phyloP scores from a whole-genome alignment of 2,329 filamentous ascomycete species.

The Hymenoscyphus salicellus region DNA sequence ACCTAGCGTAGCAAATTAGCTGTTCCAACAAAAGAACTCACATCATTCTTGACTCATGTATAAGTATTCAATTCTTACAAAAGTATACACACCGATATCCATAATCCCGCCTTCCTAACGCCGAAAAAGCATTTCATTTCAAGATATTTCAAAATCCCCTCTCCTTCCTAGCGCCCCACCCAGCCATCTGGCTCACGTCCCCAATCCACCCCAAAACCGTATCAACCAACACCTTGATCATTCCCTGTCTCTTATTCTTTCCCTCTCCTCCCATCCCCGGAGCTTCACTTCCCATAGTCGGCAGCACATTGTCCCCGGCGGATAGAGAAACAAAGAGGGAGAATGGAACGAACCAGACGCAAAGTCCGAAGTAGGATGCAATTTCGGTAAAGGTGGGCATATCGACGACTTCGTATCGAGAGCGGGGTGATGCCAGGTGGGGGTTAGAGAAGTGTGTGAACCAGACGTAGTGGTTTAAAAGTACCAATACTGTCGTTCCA shows the following conservation, averaged over 20 bases:
- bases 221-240: slow-evolving; percentile 65
- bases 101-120: slow-evolving; percentile 3
- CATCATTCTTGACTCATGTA: slow-evolving; percentile 7
- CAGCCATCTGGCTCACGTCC: slow-evolving; percentile 30
- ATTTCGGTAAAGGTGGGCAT: slow-evolving; percentile 89
- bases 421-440: slow-evolving; percentile 57
- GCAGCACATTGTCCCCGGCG: slow-evolving; percentile 90
- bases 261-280: slow-evolving; percentile 40
- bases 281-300: slow-evolving; percentile 79
- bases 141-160: slow-evolving; percentile 25
- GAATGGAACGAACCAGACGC: slow-evolving; percentile 95
- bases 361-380: slow-evolving; percentile 91
- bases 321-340: slow-evolving; percentile 91
- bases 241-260: slow-evolving; percentile 56
- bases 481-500: slow-evolving; percentile 65
- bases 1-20: slow-evolving; percentile 14
- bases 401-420: slow-evolving; percentile 60
- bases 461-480: slow-evolving; percentile 92
- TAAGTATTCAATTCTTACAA: slow-evolving; percentile 1
- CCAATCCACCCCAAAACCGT: slow-evolving; percentile 52
- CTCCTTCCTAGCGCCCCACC: slow-evolving; percentile 30
- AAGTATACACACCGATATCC: slow-evolving; percentile 1
- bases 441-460: slow-evolving; percentile 82
- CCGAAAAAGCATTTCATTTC: not conserved
- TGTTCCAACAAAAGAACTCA: not conserved